A percentile compares a stretch with the other conserved stretches of the same genome.
Conservation (phyloP, 2,329 filamentous ascomycete species). For the Rugonectria rugulosa region DNA sequence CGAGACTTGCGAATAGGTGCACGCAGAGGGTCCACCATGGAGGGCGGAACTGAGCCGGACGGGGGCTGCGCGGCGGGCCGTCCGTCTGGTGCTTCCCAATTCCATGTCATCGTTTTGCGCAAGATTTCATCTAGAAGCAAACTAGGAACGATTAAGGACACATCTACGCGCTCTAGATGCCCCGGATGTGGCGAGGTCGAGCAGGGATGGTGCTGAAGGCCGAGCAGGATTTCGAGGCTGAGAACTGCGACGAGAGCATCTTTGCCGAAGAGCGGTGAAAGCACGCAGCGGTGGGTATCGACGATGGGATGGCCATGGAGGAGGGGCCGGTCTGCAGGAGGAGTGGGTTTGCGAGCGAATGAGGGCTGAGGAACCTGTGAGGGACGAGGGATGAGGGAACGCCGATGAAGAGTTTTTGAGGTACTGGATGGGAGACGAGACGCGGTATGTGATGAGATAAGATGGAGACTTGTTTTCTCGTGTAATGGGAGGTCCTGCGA, state of each 20-base stretch:
- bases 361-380: background rate
- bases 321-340: conserved; percentile 11
- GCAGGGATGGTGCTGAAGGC: conserved; percentile 9
- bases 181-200: background rate
- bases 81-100: conserved; percentile 7
- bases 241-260: conserved; percentile 16
- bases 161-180: conserved; percentile 1
- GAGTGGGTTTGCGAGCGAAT: background rate
- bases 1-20: conserved; percentile 20
- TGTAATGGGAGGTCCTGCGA: background rate
- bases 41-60: conserved; percentile 18
- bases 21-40: conserved; percentile 14
- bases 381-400: background rate
- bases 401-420: background rate
- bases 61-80: conserved; percentile 12
- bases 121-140: conserved; percentile 10
- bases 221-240: conserved; percentile 12
- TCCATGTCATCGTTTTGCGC: conserved; percentile 1
- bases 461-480: background rate
- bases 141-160: conserved; percentile 12
- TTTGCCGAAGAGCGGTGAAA: conserved; percentile 20
- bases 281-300: background rate
- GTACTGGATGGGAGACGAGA: background rate
- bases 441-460: background rate
- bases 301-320: background rate